Evolutionary conservation across 148 eudicot genomes (phyloP).

Genomic region (Camellia lanceoleosa): DNA sequence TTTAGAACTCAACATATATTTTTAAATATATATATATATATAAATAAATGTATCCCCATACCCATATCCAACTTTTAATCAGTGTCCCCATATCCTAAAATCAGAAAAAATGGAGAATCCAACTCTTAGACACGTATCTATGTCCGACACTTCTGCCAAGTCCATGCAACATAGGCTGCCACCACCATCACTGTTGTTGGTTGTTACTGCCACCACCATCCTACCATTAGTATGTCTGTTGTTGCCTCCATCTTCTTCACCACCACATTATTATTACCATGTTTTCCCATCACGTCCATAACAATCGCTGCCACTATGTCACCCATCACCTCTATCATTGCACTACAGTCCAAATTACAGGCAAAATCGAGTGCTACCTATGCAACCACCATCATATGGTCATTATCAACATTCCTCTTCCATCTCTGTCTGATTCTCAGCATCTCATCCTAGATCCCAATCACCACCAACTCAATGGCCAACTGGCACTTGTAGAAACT

Average conservation of each 20-base stretch:
- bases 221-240: neutral
- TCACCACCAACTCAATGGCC: neutral
- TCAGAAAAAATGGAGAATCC: no score
- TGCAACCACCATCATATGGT: neutral
- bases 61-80: no score
- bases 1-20: no score
- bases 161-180: neutral
- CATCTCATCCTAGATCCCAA: no score
- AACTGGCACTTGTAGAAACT: neutral
- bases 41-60: no score
- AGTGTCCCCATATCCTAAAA: no score
- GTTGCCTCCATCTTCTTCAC: neutral
- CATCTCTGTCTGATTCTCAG: neutral
- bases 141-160: neutral
- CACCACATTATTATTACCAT: neutral
- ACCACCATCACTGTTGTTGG: neutral
- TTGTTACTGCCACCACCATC: neutral
- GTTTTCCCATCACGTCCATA: neutral
- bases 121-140: no score
- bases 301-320: neutral
- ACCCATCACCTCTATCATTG: neutral
- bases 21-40: no score
- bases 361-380: neutral
- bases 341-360: neutral
- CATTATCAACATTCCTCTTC: neutral